Conservation (phyloP, 1,284 basidiomycete species). For the Leccinum subrobustum region DNA sequence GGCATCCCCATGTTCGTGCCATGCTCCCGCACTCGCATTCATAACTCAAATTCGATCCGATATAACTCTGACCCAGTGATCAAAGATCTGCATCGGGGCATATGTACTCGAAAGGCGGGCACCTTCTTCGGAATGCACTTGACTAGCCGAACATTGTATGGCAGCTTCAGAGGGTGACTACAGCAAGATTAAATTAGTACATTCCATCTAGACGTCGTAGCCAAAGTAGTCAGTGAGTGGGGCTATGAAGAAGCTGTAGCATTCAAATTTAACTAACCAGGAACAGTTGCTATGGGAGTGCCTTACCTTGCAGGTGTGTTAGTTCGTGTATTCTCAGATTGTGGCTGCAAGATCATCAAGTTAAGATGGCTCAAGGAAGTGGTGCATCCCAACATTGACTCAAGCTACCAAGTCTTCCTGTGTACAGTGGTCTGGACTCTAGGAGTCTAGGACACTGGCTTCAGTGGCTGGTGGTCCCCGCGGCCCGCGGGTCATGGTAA, state of each 20-base stretch:
- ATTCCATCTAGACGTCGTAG: constrained; percentile 57
- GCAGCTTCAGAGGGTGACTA: constrained; percentile 40
- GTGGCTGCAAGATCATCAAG: constrained; percentile 35
- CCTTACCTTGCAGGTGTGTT: constrained; percentile 54
- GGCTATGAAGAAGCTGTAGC: constrained; percentile 51
- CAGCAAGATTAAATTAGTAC: constrained; percentile 53
- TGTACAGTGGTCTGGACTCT: constrained; percentile 22
- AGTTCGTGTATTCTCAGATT: constrained; percentile 61
- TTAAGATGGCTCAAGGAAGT: constrained; percentile 22
- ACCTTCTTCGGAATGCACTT: constrained; percentile 43
- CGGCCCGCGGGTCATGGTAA: not conserved
- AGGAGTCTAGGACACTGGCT: not conserved
- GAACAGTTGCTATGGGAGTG: not conserved
- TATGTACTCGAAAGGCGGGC: constrained; percentile 45
- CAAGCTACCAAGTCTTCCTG: constrained; percentile 62
- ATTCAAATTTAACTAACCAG: not conserved
- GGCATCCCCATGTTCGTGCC: not conserved
- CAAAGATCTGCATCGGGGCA: constrained; percentile 34
- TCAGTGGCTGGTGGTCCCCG: not conserved
- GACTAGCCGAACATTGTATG: constrained; percentile 44
- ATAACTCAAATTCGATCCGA: constrained; percentile 39
- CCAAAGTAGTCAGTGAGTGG: constrained; percentile 64
- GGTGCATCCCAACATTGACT: constrained; percentile 65
- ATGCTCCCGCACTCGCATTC: not conserved
- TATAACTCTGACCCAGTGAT: constrained; percentile 41